Evolutionary conservation across 345 rosid species (phyloP), one percentile per base, ranked within the genome.

Genomic region (Gossypium australe): DNA sequence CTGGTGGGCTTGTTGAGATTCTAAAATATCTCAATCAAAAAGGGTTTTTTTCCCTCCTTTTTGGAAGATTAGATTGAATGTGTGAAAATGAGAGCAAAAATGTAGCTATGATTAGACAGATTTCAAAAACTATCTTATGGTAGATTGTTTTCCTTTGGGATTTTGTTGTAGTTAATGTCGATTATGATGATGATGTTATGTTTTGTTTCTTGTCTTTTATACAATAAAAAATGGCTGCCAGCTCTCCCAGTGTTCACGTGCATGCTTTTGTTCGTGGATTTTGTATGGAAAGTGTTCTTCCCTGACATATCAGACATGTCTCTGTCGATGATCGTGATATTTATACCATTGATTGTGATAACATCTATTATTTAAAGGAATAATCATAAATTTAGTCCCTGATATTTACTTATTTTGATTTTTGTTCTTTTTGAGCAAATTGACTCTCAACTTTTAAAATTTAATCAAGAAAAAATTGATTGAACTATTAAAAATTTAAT

Each of bases 181-280:
- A 34, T 34, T 34, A 34, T 59, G 41, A 59, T 58, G 68, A 20
- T 41, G 24, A 13, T 22, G 29, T 57, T 13, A 14, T 16, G n/a
- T 43, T 67, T 69, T 68, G 55, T 73, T 66, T 70, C 49, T 79
- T 59, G 71, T 80, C 62, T 11, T 4, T 18, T 34, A 52, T 20
- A 44, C 61, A 51, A 34, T 71, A 34, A 67, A 66, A 75, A 57
- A 49, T 79, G 73, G 81, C 67, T 76, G 80, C 69, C 80, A 77
- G 77, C 83, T 74, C 73, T 67, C 22, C 29, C 76, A 58, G 25
- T 59, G 60, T 70, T 82, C 87, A 82, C 85, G 82, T 71, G 84
- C 68, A 48, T 58, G 75, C 77, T 45, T 61, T 56, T 62, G 57
- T 64, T 77, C 76, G 8, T 49, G 80, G 74, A 74, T 59, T 72